phyloP scores from a whole-genome alignment of 2,329 filamentous ascomycete genomes.

The Cordyceps tenuipes region DNA sequence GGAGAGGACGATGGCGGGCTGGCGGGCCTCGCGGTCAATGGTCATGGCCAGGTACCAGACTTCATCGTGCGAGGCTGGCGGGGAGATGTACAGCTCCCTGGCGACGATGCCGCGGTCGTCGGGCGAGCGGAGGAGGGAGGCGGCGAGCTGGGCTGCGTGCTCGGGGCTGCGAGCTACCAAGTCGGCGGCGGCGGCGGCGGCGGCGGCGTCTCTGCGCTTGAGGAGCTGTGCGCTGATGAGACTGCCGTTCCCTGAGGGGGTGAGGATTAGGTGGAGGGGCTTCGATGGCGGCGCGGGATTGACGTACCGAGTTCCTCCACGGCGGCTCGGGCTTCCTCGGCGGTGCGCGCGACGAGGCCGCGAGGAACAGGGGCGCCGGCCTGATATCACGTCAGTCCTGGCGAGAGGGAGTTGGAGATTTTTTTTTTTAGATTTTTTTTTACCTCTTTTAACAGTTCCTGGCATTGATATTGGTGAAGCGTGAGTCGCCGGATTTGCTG shows the following conservation, averaged over 20 bases:
- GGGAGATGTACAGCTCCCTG: slow-evolving; percentile 28
- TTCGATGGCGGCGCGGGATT: background rate
- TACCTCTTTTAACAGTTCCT: slow-evolving; percentile 20
- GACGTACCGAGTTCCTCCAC: slow-evolving; percentile 19
- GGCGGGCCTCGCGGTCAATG: slow-evolving; percentile 33
- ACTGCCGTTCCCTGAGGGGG: slow-evolving; percentile 16
- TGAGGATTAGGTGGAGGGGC: background rate
- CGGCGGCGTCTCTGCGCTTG: slow-evolving; percentile 12
- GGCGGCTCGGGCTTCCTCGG: slow-evolving; percentile 17
- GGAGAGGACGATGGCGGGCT: slow-evolving; percentile 30
- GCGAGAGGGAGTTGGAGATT: too few species aligned
- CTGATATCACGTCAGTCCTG: slow-evolving; percentile 15
- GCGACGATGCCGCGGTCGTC: slow-evolving; percentile 14
- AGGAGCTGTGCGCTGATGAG: slow-evolving; percentile 22
- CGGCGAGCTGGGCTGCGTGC: slow-evolving; percentile 16
- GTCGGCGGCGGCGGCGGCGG: too few species aligned
- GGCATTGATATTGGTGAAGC: slow-evolving; percentile 23
- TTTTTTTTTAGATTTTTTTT: background rate
- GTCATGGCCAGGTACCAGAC: slow-evolving; percentile 35
- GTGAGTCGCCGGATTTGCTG: slow-evolving; percentile 17
- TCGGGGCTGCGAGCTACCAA: slow-evolving; percentile 9
- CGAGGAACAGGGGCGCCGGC: slow-evolving; percentile 19
- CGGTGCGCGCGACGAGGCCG: slow-evolving; percentile 16
- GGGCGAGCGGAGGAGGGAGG: slow-evolving; percentile 15
- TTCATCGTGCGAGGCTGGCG: slow-evolving; percentile 21